These are phyloP conservation scores for Gentiana macrophylla DNA, from an alignment of 257 asterid species.

Conservation along the genomic window DNA sequence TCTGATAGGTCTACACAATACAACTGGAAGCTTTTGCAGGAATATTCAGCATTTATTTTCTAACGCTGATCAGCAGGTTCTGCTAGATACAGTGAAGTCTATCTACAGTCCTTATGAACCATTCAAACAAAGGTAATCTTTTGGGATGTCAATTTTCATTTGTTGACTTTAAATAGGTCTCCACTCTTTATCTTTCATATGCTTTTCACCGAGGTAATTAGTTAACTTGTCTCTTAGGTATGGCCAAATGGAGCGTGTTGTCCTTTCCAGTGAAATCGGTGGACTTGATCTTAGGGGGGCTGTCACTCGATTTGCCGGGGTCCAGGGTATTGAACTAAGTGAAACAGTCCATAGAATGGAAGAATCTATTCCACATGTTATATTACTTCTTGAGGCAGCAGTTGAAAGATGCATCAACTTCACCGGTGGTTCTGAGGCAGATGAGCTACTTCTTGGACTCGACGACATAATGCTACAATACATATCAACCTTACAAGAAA, in stretches of 20 bases:
- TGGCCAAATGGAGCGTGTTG: conserved; percentile 90
- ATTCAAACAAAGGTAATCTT: conserved; percentile 68
- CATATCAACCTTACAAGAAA: conserved; percentile 81
- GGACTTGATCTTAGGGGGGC: conserved; percentile 89
- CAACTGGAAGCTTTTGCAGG: conserved; percentile 83
- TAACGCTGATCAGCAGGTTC: conserved; percentile 56
- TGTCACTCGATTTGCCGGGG: conserved; percentile 74
- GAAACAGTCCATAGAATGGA: conserved; percentile 97
- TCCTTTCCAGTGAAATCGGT: conserved; percentile 72
- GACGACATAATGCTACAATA: conserved; percentile 84
- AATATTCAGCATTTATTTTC: conserved; percentile 83
- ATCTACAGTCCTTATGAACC: conserved; percentile 79
- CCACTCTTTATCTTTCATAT: background rate
- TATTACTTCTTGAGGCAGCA: conserved; percentile 87
- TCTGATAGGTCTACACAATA: conserved; percentile 75
- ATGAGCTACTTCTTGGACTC: conserved; percentile 75
- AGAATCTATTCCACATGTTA: conserved; percentile 88
- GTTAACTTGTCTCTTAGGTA: conserved; percentile 38
- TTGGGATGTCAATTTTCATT: background rate
- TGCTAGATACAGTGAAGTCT: conserved; percentile 75
- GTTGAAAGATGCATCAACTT: conserved; percentile 90
- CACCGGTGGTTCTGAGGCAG: conserved; percentile 95
- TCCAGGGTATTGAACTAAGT: conserved; percentile 97
- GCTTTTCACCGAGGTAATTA: too few species aligned
- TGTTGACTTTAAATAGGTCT: too few species aligned